Conservation (phyloP, 2,329 filamentous ascomycete genomes). For the Sclerotinia nivalis region DNA sequence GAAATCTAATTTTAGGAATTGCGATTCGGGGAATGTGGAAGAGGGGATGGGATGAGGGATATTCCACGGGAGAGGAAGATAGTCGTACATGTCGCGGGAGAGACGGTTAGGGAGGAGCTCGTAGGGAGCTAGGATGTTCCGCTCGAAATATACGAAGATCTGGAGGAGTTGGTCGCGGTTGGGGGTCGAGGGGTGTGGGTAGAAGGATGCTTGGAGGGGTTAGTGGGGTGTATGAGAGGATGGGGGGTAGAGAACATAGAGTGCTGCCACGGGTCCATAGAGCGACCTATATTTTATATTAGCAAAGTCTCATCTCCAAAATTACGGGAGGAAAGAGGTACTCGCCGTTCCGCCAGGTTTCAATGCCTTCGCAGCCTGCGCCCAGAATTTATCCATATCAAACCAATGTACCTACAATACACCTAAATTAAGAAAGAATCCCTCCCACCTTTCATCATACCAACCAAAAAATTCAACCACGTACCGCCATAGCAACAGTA, state of each 20-base stretch:
- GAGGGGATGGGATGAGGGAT: slow-evolving; percentile 33
- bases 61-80: slow-evolving; percentile 49
- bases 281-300: background rate
- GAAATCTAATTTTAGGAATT: slow-evolving; percentile 44
- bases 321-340: background rate
- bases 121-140: slow-evolving; percentile 43
- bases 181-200: slow-evolving; percentile 41
- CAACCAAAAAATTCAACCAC: background rate
- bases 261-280: slow-evolving; percentile 12
- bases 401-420: slow-evolving; percentile 51
- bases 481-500: slow-evolving; percentile 35
- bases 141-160: slow-evolving; percentile 43
- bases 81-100: slow-evolving; percentile 44
- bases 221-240: background rate
- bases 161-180: slow-evolving; percentile 44
- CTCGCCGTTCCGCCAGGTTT: slow-evolving; percentile 50
- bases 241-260: background rate
- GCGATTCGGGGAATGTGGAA: slow-evolving; percentile 38
- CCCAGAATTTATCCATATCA: slow-evolving; percentile 50
- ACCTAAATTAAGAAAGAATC: slow-evolving; percentile 41
- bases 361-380: slow-evolving; percentile 46
- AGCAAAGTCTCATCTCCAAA: background rate
- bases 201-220: background rate
- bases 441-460: slow-evolving; percentile 29
- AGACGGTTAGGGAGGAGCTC: slow-evolving; percentile 44